Conservation (phyloP, 2,329 filamentous ascomycete genomes). For the Fusarium oxysporum region DNA sequence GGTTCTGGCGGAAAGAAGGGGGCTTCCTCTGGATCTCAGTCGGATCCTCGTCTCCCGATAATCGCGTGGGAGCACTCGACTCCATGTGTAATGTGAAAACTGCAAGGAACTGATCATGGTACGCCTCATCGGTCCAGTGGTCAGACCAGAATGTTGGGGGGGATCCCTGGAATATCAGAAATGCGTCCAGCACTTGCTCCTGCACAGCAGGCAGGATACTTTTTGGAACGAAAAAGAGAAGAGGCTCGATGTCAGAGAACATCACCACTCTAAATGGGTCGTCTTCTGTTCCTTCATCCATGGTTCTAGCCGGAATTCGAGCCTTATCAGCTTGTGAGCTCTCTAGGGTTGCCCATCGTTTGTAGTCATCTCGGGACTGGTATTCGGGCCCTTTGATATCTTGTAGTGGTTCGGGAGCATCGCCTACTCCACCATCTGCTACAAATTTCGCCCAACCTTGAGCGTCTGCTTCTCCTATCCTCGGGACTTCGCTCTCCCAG, state of each 20-base stretch:
- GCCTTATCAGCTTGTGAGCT: constrained; percentile 59
- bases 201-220: constrained; percentile 50
- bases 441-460: constrained; percentile 75
- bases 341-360: constrained; percentile 68
- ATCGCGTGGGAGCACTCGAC: background rate
- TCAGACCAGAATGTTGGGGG: constrained; percentile 59
- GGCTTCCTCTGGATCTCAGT: constrained; percentile 41
- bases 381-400: constrained; percentile 7
- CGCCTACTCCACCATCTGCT: constrained; percentile 49
- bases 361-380: constrained; percentile 59
- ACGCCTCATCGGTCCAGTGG: constrained; percentile 48
- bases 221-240: constrained; percentile 66
- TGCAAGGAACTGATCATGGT: constrained; percentile 48
- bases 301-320: constrained; percentile 75
- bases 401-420: constrained; percentile 54
- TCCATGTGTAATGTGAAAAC: constrained; percentile 2
- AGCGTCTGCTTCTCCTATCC: constrained; percentile 80
- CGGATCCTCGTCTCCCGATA: constrained; percentile 16
- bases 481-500: constrained; percentile 86
- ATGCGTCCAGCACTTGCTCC: constrained; percentile 72
- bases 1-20: constrained; percentile 49
- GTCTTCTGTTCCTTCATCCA: constrained; percentile 80
- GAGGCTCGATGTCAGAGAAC: constrained; percentile 77
- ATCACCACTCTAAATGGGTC: constrained; percentile 88
- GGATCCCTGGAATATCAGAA: constrained; percentile 74